A percentile compares a stretch with the other conserved stretches of the same genome.
Evolutionary conservation across 805 yeast genomes (phyloP).

Genomic region (Wickerhamiella azyma): DNA sequence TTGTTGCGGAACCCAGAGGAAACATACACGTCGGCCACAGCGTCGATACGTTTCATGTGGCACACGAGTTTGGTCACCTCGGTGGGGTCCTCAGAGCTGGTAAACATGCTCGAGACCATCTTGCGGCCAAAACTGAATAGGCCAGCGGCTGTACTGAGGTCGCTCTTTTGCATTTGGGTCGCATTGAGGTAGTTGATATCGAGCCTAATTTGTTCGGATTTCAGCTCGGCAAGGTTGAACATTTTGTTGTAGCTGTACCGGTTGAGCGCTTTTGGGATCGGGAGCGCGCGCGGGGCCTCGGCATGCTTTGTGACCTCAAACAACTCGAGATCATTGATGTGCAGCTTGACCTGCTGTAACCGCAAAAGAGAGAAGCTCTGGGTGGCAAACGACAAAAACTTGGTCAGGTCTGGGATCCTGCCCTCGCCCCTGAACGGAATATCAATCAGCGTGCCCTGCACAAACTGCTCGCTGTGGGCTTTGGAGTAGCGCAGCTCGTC

Average conservation of each 20-base stretch:
- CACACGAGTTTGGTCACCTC: conserved; percentile 22
- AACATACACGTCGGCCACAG: conserved; percentile 22
- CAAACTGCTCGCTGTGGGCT: conserved; percentile 14
- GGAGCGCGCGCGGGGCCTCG: conserved; percentile 15
- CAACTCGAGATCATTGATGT: conserved; percentile 20
- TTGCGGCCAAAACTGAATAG: conserved; percentile 23
- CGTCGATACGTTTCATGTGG: conserved; percentile 24
- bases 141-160: conserved; percentile 13
- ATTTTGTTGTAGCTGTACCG: conserved; percentile 20
- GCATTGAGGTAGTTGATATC: conserved; percentile 25
- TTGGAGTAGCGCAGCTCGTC: conserved; percentile 27
- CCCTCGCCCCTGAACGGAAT: conserved; percentile 24
- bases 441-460: conserved; percentile 28
- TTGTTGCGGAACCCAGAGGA: conserved; percentile 22
- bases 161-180: conserved; percentile 23
- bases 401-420: conserved; percentile 23
- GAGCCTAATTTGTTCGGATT: conserved; percentile 21
- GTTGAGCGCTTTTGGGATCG: conserved; percentile 18
- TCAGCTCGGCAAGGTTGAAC: conserved; percentile 18
- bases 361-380: conserved; percentile 28
- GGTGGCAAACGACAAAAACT: conserved; percentile 27
- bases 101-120: conserved; percentile 20
- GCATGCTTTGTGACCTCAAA: conserved; percentile 20
- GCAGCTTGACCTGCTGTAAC: conserved; percentile 21
- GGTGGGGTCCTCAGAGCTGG: conserved; percentile 22